phyloP scores from a whole-genome alignment of 805 yeast species.

The Lipomyces mesembrius region DNA sequence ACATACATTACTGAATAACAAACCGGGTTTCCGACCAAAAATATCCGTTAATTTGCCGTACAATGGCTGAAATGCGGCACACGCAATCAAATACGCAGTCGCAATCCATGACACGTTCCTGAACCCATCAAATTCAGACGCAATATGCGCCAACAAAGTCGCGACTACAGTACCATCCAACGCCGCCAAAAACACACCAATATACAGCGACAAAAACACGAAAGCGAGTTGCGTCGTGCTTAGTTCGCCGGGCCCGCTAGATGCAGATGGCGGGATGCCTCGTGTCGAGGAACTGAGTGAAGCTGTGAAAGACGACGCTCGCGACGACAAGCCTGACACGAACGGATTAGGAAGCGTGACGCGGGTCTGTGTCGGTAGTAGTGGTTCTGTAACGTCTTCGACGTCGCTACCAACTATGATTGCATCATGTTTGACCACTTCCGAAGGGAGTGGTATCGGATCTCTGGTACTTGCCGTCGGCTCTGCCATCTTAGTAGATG shows the following conservation, averaged over 20 bases:
- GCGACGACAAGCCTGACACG: constrained; percentile 22
- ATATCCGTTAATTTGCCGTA: constrained; percentile 76
- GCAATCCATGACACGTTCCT: constrained; percentile 73
- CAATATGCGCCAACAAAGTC: constrained; percentile 59
- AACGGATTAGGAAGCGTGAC: constrained; percentile 35
- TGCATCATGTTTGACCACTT: constrained; percentile 29
- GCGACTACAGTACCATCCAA: constrained; percentile 60
- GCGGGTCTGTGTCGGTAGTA: constrained; percentile 25
- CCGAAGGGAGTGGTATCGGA: constrained; percentile 21
- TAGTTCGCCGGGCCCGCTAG: constrained; percentile 16
- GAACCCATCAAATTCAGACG: constrained; percentile 60
- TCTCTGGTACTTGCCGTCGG: not conserved
- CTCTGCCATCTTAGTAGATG: not conserved
- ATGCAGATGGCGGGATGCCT: constrained; percentile 10
- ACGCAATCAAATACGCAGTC: constrained; percentile 69
- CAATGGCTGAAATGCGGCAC: constrained; percentile 76
- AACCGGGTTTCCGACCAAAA: constrained; percentile 49
- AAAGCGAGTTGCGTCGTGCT: constrained; percentile 50
- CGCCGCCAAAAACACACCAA: constrained; percentile 56
- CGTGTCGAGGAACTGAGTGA: constrained; percentile 23
- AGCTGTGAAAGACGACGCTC: constrained; percentile 25
- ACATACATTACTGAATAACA: constrained; percentile 51
- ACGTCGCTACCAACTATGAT: constrained; percentile 21
- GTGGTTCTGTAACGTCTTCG: constrained; percentile 32
- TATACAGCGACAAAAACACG: constrained; percentile 56